Conservation (phyloP, 208 protist genomes). For the Leishmania gerbilli region DNA sequence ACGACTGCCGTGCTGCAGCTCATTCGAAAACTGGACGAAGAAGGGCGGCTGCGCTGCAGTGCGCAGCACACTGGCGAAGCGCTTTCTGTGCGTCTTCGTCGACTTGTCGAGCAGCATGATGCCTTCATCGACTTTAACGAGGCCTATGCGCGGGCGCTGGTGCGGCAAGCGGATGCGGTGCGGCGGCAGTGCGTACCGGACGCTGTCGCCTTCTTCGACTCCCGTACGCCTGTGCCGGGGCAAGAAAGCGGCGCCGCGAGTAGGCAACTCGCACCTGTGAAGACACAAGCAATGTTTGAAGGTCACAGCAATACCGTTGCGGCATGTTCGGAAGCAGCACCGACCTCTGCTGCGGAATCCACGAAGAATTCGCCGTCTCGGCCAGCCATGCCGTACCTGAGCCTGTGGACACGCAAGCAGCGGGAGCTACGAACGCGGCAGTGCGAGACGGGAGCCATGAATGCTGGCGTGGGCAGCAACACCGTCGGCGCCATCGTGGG, state of each 20-base stretch:
- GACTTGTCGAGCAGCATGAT: conserved; percentile 66
- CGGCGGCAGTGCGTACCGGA: conserved; percentile 11
- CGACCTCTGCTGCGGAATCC: neutral
- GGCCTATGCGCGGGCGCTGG: conserved; percentile 33
- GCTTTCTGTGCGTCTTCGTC: conserved; percentile 40
- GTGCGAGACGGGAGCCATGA: neutral
- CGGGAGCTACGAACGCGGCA: conserved; percentile 1
- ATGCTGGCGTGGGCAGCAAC: neutral
- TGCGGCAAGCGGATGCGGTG: conserved; percentile 32
- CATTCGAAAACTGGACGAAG: conserved; percentile 55
- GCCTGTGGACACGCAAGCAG: conserved; percentile 23
- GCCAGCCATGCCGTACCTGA: conserved; percentile 17
- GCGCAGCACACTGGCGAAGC: conserved; percentile 19
- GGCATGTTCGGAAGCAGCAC: neutral
- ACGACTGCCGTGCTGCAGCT: conserved; percentile 38
- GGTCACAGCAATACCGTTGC: neutral
- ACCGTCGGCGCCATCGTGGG: conserved; percentile 7
- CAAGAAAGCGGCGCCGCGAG: neutral
- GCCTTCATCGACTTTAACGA: conserved; percentile 54
- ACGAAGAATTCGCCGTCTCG: neutral
- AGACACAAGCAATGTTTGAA: neutral
- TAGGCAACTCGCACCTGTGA: neutral
- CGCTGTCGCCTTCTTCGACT: conserved; percentile 49
- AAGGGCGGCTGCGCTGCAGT: conserved; percentile 54
- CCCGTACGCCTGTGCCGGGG: conserved; percentile 15